Percentiles rank a stretch among this genome's conserved stretches.
Conservation (phyloP, 1,139 yeast species). For the Tardiomyces blankii region DNA sequence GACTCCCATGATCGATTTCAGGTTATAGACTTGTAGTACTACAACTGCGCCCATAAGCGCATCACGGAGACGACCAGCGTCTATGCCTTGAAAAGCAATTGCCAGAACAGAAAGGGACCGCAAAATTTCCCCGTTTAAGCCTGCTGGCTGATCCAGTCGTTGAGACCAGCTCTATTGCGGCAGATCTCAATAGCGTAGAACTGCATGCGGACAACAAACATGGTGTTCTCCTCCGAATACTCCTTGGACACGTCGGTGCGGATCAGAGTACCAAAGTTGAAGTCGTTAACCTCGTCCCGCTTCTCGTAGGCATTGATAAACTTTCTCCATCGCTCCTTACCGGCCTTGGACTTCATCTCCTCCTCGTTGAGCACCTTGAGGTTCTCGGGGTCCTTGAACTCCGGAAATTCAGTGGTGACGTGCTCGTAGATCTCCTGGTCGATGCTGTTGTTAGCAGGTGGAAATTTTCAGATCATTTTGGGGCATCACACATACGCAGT, state of each 20-base stretch:
- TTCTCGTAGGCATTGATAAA: constrained; percentile 78
- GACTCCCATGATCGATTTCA: too few species aligned
- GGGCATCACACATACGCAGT: constrained; percentile 86
- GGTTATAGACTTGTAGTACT: too few species aligned
- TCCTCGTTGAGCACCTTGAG: constrained; percentile 58
- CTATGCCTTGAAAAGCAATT: too few species aligned
- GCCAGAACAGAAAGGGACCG: too few species aligned
- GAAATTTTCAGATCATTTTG: constrained; percentile 43
- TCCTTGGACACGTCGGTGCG: constrained; percentile 61
- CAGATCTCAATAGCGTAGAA: constrained; percentile 92
- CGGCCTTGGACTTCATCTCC: constrained; percentile 66
- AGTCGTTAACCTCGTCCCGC: constrained; percentile 49
- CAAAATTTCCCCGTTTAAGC: too few species aligned
- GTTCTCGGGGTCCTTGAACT: constrained; percentile 48
- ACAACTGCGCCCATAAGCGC: too few species aligned
- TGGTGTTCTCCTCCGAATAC: constrained; percentile 75
- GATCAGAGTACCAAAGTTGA: constrained; percentile 88
- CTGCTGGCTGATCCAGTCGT: constrained; percentile 66
- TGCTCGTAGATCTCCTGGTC: constrained; percentile 77
- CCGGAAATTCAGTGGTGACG: constrained; percentile 72
- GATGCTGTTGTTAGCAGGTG: constrained; percentile 31
- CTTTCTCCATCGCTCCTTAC: constrained; percentile 85
- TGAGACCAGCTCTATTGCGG: constrained; percentile 81
- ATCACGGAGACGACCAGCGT: too few species aligned
- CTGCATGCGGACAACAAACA: constrained; percentile 86